These are phyloP conservation scores for Hymenoscyphus fraxineus DNA, from an alignment of 2,329 filamentous ascomycete species.

Conservation along the genomic window DNA sequence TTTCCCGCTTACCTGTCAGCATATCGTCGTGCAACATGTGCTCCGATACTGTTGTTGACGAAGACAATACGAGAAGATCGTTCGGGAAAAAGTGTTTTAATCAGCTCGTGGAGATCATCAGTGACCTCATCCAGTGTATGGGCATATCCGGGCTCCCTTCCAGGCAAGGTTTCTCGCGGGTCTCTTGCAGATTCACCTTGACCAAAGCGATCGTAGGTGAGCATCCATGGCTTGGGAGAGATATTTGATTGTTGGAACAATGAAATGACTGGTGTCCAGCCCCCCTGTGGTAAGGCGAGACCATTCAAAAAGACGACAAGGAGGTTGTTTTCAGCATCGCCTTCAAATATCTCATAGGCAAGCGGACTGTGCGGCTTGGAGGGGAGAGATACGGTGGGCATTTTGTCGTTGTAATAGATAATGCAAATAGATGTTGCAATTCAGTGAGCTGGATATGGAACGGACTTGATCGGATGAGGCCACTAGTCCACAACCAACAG, in stretches of 20 bases:
- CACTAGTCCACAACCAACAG: too few species aligned
- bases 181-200: background rate
- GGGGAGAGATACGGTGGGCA: background rate
- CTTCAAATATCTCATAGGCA: background rate
- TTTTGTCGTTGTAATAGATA: too few species aligned
- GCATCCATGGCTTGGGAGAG: background rate
- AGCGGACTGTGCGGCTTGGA: background rate
- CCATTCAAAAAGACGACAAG: constrained; percentile 1
- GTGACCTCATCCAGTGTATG: background rate
- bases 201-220: background rate
- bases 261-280: background rate
- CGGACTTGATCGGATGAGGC: too few species aligned
- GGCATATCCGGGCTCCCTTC: background rate
- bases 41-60: background rate
- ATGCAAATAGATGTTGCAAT: too few species aligned
- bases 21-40: background rate
- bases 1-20: constrained; percentile 3
- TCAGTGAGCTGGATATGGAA: too few species aligned
- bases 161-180: background rate
- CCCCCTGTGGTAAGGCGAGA: background rate
- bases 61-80: background rate
- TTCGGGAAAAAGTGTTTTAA: background rate
- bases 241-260: background rate
- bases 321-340: background rate
- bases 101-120: background rate